Base-by-base conservation (phyloP, 2,329 filamentous ascomycete genomes). In the Aspergillus fischeri region DNA sequence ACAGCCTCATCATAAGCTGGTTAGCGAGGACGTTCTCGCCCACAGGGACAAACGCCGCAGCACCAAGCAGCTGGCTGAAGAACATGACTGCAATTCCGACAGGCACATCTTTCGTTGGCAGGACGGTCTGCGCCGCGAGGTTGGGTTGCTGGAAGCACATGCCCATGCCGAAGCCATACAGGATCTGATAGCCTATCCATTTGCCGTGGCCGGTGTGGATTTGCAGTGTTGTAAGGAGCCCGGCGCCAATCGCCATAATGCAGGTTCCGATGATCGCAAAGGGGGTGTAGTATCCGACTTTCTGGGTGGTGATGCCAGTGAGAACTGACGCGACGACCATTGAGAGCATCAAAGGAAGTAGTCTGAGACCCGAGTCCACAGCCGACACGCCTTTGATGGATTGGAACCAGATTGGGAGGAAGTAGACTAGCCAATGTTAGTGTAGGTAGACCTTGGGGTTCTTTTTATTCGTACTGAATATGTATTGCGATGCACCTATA, bases 201-300 rank as follows among this genome's bases (percentile, higher is more conserved):
- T 59, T 54, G 10, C 20, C 57, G 9, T 65, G 60, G 2, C 63
- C 55, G 3, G 71, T 72, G 52, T 69, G 55, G 20, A 70, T 60
- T 52, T 69, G 58, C 6, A 74, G 69, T 0, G 74, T 78, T 3
- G 72, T 73, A 38, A 79, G 55, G 1, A 79, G 65, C 3, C 77
- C 77, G 4, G 71, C 69, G 2, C 74, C 77, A 41, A 77, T 65
- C 9, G 71, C 64, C 44, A 69, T 69, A 29, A 75, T 55, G 24
- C 70, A 53, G 62, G 67, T 71, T 63, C 57, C 61, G 17, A 60
- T 55, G 52, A 71, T 72, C 55, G 73, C 65, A 53, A 71, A 74
- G 3, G 72, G 73, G 8, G 70, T 67, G 61, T 75, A 75, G 55
- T 73, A 73, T 28, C 72, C 63, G 53, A 76, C 58, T 3, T 45